phyloP scores from a whole-genome alignment of 495 filamentous ascomycete genomes.

The Letharia lupina region DNA sequence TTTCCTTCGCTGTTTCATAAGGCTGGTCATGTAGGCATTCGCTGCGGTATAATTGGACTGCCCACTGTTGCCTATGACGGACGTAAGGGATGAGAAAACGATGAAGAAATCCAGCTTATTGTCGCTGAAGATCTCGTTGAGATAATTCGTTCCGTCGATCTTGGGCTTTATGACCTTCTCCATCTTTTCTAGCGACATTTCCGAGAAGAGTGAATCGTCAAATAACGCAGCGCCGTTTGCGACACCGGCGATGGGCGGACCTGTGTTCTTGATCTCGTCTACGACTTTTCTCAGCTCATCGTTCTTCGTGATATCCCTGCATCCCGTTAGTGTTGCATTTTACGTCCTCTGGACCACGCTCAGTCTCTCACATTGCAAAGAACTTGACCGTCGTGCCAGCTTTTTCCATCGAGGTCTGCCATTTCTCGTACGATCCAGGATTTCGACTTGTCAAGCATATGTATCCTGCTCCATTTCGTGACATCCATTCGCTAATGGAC shows the following conservation, averaged over 20 bases:
- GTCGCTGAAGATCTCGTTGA: slow-evolving; percentile 29
- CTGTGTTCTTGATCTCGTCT: not conserved
- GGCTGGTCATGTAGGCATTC: slow-evolving; percentile 40
- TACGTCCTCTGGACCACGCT: slow-evolving; percentile 7
- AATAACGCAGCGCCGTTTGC: slow-evolving; percentile 23
- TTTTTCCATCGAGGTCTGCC: slow-evolving; percentile 34
- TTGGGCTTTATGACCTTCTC: slow-evolving; percentile 23
- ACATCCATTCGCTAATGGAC: slow-evolving; percentile 51
- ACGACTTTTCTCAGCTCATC: not conserved
- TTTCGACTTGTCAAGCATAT: slow-evolving; percentile 50
- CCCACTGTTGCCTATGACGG: slow-evolving; percentile 44
- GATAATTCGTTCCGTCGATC: slow-evolving; percentile 25
- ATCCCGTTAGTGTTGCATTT: not conserved
- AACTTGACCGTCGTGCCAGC: slow-evolving; percentile 18
- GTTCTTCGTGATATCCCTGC: slow-evolving; percentile 1
- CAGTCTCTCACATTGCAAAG: slow-evolving; percentile 16
- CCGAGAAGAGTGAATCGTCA: slow-evolving; percentile 18
- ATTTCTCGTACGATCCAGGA: slow-evolving; percentile 40
- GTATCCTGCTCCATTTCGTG: slow-evolving; percentile 43
- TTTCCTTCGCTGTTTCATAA: slow-evolving; percentile 28
- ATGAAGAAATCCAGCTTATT: slow-evolving; percentile 53
- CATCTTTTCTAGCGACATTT: slow-evolving; percentile 17
- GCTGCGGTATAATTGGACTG: slow-evolving; percentile 54
- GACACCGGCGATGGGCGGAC: slow-evolving; percentile 25
- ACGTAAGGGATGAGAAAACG: slow-evolving; percentile 45